Evolutionary conservation across 768 basidiomycete genomes (phyloP).

Genomic region (Tulasnella sp.): DNA sequence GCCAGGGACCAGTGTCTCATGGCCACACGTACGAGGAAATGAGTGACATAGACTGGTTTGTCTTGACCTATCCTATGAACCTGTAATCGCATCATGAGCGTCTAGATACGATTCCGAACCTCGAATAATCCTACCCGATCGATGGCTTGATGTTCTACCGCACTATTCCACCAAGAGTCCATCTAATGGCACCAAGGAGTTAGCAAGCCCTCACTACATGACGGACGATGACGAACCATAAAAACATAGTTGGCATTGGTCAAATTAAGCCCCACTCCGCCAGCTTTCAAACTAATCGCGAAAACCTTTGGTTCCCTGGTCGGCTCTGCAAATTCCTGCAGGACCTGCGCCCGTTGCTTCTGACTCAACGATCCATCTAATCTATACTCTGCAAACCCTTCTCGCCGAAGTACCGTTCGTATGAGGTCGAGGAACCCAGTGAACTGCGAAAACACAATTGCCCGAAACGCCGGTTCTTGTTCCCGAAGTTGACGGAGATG

Average conservation of each 20-base stretch:
- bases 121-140: slow-evolving; percentile 45
- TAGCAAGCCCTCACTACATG: background rate
- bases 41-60: slow-evolving; percentile 72
- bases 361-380: slow-evolving; percentile 93
- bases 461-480: slow-evolving; percentile 70
- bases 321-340: slow-evolving; percentile 66
- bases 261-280: slow-evolving; percentile 83
- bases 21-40: slow-evolving; percentile 59
- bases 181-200: slow-evolving; percentile 43
- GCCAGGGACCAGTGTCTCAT: background rate
- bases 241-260: slow-evolving; percentile 80
- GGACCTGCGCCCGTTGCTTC: slow-evolving; percentile 64
- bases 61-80: slow-evolving; percentile 78
- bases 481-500: slow-evolving; percentile 57
- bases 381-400: slow-evolving; percentile 59
- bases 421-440: slow-evolving; percentile 83
- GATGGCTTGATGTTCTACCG: slow-evolving; percentile 78
- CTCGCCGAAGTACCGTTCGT: slow-evolving; percentile 58
- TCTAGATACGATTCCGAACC: background rate
- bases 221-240: slow-evolving; percentile 46
- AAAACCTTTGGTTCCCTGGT: slow-evolving; percentile 67
- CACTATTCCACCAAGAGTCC: slow-evolving; percentile 92
- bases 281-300: slow-evolving; percentile 72
- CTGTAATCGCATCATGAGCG: background rate
- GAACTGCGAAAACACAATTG: slow-evolving; percentile 86